Base-by-base conservation (phyloP, 805 yeast species). In the Clavispora asparagi region DNA sequence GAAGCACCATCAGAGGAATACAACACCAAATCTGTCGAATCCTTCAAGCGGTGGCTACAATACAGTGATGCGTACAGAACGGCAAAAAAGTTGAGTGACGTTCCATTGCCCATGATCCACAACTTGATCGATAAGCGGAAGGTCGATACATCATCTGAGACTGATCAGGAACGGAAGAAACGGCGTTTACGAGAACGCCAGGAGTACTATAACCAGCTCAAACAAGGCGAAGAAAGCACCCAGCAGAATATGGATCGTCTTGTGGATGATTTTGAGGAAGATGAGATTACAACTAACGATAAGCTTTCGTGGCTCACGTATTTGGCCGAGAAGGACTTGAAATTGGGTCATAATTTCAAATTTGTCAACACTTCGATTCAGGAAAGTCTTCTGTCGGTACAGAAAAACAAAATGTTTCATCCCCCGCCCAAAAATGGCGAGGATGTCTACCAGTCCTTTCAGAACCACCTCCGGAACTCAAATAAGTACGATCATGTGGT, bases 101-200 rank as follows among this genome's bases (percentile, higher is more conserved):
- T 70, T 5, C 74, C 75, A 5, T 39, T 52, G 5, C 52, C 50
- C 14, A 52, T 66, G 25, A 59, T 69, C 30, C 61, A 60, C 32
- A 64, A 61, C 37, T 61, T 71, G 45, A 62, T 65, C 32, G 75
- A 70, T 38, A 70, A 70, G 53, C 51, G 75, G 19, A 67, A 65
- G 46, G 59, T 68, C 30, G 73, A 68, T 42, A 57, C 63, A 13
- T 61, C 64, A 8, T 66, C 67, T 13, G 68, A 65, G 26, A 58
- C 64, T 7, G 69, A 62, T 43, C 68, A 67, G 45, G 71, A 65
- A 30, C 60, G 62, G 44, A 63, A 64, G 45, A 61, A 61, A 44
- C 54, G 68, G 33, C 61, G 67, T 32, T 55, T 67, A 40, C 62
- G 65, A 38, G 71, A 69, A 50, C 62, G 66, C 17, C 74, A 69